Evolutionary conservation across 768 basidiomycete species (phyloP).

Genomic region (Rhizopogon rudus): DNA sequence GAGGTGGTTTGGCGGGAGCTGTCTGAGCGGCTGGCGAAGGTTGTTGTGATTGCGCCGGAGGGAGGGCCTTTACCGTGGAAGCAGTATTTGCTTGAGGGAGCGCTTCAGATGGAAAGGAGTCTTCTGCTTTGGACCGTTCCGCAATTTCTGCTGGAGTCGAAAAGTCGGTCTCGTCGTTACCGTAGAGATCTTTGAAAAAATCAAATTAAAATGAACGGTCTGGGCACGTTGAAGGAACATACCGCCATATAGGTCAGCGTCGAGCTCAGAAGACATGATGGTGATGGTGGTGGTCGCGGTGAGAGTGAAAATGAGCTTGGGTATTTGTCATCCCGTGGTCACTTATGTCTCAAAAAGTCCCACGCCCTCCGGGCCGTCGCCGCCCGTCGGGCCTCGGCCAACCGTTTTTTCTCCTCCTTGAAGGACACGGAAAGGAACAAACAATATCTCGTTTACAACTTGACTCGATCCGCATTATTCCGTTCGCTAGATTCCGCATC

Average conservation of each 20-base stretch:
- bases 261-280: slow-evolving; percentile 57
- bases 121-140: slow-evolving; percentile 26
- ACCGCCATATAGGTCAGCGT: slow-evolving; percentile 91
- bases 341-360: slow-evolving; percentile 6
- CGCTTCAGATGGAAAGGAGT: slow-evolving; percentile 22
- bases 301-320: slow-evolving; percentile 18
- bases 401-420: not conserved
- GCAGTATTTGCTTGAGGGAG: slow-evolving; percentile 15
- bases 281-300: slow-evolving; percentile 32
- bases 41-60: slow-evolving; percentile 16
- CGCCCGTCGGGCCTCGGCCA: not conserved
- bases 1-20: slow-evolving; percentile 5
- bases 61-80: slow-evolving; percentile 14
- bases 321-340: slow-evolving; percentile 22
- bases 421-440: no score
- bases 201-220: not conserved
- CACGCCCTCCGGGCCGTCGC: slow-evolving; percentile 15
- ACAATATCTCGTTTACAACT: not conserved
- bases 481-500: not conserved
- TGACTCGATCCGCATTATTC: not conserved
- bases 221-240: slow-evolving; percentile 16
- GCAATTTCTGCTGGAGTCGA: slow-evolving; percentile 39
- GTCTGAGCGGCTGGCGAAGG: slow-evolving; percentile 5
- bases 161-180: slow-evolving; percentile 55
- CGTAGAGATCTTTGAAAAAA: slow-evolving; percentile 52